Base-by-base conservation (phyloP, 305 asterid species). In the Solanum hybrid region DNA sequence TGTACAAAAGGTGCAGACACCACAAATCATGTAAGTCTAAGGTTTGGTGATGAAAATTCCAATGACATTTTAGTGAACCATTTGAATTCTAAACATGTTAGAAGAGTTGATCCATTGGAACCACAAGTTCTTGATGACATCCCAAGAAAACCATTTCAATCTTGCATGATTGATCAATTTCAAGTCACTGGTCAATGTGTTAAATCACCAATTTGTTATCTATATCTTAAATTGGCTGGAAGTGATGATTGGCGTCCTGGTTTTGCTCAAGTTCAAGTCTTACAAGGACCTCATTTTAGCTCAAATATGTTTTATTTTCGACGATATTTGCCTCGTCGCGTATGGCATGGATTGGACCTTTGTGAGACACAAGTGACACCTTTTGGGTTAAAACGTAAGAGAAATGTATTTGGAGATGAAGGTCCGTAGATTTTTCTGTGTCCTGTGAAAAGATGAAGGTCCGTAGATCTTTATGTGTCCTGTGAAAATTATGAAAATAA, bases 191-290 rank as follows among this genome's bases (percentile, higher is more conserved):
- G 92, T 11, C 91, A 73, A 38, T 94, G 96, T 35, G 91, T 93
- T 3, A 91, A 91, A 36, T 91, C 96, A 2, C 92, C 91, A 34
- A 89, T 94, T 22, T 94, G 95, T 73, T 94, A 90, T 72, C 90
- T 93, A 5, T 94, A 92, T 60, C 90, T 93, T 20, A 94, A 91
- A 60, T 77, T 93, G 91, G 79, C 24, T 10, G 93, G 94, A 75
- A 78, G 31, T 4, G 94, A 94, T 31, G 94, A 93, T n/a, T 91
- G 94, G 94, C 84, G 94, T 79, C 95, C 95, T 12, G 94, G 93
- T 7, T 92, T 85, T 42, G 95, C 90, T 4, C 90, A 71, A 79
- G 92, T 94, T 24, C 91, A 90, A 71, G 87, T 89, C 2, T 0
- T 91, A 10, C 90, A 90, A 5, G 88, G 38, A 10, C 87, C 94